Evolutionary conservation across 805 yeast species (phyloP), one percentile per base, ranked within the genome.

Genomic region (Blastobotrys muscicola): DNA sequence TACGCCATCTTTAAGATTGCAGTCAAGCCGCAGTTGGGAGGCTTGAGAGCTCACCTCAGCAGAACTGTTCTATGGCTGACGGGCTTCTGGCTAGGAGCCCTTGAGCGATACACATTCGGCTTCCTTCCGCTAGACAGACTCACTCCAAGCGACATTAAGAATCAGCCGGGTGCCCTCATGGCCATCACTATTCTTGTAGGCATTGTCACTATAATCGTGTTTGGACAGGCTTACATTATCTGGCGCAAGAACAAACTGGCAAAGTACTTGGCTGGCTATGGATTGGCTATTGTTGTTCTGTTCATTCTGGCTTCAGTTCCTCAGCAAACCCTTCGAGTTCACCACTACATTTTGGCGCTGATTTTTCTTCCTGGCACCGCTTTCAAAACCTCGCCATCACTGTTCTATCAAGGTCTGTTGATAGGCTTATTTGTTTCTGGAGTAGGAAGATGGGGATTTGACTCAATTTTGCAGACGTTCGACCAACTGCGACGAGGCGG

Each of bases 371-470:
- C 95, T 0, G 97, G 95, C 0, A 85, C 95, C 35, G 89, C 92
- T 0, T 57, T 74, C 34, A 50, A 55, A 38, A 61, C 66, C 13
- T 50, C 64, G 4, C 53, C 63, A 8, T 54, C 61, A 11, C 68
- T 82, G 51, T 53, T 82, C 7, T 82, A 85, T 56, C 96, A 89
- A 58, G 97, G 97, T 2, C 73, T 90, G 1, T 65, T 90, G 16
- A 59, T 85, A 0, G 98, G 97, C 0, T 66, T 90, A 37, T 71
- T 83, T 40, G 68, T 87, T 4, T 82, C 89, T 15, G 98, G 98
- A 0, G 78, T 85, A 1, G 76, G 94, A 0, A 68, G 94, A 44
- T 90, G 98, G 98, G 97, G 92, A 44, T 79, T 83, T 55, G 97
- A 94, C 2, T 79, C 95, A 10, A 77, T 90, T 45, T 78, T 84